These are phyloP conservation scores for Globisporangium cystogenes DNA, from an alignment of 352 stramenopile genomes.

Conservation along the genomic window DNA sequence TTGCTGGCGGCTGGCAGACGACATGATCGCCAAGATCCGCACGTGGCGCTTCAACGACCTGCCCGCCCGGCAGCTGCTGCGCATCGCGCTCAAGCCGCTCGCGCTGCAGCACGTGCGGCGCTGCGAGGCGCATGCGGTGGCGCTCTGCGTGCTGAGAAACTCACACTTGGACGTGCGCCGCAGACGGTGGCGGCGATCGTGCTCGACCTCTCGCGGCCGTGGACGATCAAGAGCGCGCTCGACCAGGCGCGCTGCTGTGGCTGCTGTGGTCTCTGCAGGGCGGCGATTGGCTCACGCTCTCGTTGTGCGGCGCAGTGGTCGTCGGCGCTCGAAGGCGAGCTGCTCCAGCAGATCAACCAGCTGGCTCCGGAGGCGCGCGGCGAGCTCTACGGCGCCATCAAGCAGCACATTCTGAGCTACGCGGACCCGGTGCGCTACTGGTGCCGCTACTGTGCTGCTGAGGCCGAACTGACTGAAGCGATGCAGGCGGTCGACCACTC, in stretches of 20 bases:
- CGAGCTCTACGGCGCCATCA: slow-evolving; percentile 55
- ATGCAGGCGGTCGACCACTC: slow-evolving; percentile 53
- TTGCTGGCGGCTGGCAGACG: slow-evolving; percentile 25
- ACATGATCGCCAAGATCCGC: slow-evolving; percentile 71
- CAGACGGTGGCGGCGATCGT: slow-evolving; percentile 66
- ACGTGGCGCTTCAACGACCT: slow-evolving; percentile 77
- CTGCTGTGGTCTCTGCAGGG: background rate
- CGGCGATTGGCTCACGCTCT: background rate
- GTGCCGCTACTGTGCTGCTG: no score
- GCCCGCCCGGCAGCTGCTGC: slow-evolving; percentile 56
- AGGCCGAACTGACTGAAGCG: background rate
- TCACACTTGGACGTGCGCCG: no score
- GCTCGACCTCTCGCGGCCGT: slow-evolving; percentile 66
- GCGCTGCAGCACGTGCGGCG: slow-evolving; percentile 36
- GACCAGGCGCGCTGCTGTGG: slow-evolving; percentile 30
- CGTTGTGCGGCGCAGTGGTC: slow-evolving; percentile 36
- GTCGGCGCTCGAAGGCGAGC: slow-evolving; percentile 59
- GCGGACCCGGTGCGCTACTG: slow-evolving; percentile 66
- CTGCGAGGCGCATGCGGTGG: background rate
- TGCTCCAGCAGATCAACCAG: slow-evolving; percentile 72
- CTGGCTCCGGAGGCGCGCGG: slow-evolving; percentile 38
- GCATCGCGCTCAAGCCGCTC: slow-evolving; percentile 55
- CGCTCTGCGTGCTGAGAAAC: no score
- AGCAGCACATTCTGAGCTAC: slow-evolving; percentile 72
- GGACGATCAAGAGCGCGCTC: slow-evolving; percentile 77